Evolutionary conservation across 148 eudicot species (phyloP), one percentile per base, ranked within the genome.

Genomic region (Dysphania ambrosioides): DNA sequence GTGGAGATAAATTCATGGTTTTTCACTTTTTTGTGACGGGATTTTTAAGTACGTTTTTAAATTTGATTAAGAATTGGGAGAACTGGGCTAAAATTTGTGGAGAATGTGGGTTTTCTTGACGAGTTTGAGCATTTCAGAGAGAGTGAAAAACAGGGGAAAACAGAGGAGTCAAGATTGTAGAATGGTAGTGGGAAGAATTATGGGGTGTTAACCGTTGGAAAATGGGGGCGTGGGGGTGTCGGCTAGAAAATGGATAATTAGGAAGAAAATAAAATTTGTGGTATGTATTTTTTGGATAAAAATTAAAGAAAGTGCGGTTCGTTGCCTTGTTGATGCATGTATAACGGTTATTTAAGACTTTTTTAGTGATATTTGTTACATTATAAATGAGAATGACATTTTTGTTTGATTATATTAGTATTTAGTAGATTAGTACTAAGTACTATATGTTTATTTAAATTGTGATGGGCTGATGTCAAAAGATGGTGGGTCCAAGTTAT

Each of bases 141-240:
- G 62, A 62, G 6, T 30, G 31, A 35, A 42, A 49, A 44, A 79
- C 73, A 68, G 82, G 40, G 68, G 56, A 74, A 51, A 51, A 51
- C 57, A 51, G 57, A 47, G 57, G 4, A 0, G 53, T 53, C 21
- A 19, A 73, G 66, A 30, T 49, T 2, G 76, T n/a, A 60, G 30
- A 60, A 58, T 8, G 68, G 4, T 41, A 73, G 30, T 27, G 13
- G 29, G n/a, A 19, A 58, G 53, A 26, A 41, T 78, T 83, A 77
- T 82, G 87, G 89, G 83, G 81, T 86, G 83, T 75, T 76, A 87
- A 83, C 88, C 87, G 91, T 87, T 87, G 11, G 35, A 73, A 72
- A 82, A 82, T 85, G 80, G 90, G 93, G 85, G 84, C 87, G 81
- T 84, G 35, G 77, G 81, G 64, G 9, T 70, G 85, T 67, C 71